Conservation (phyloP, 176 grass and related monocot species). For the Metroxylon sagu region DNA sequence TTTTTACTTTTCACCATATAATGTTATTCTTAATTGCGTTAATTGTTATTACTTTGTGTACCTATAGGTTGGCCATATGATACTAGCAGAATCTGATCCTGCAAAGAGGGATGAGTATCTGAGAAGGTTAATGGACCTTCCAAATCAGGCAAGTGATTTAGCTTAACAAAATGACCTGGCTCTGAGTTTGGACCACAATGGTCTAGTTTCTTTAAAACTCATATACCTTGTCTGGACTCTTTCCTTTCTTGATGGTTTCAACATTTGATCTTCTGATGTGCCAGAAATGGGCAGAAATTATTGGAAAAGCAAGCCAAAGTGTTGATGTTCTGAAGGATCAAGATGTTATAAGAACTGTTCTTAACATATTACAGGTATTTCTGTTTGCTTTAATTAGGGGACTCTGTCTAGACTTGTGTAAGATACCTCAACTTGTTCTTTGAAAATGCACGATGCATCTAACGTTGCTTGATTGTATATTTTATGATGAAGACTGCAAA, state of each 20-base stretch:
- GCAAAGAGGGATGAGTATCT: slow-evolving; percentile 96
- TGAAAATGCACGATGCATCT: too few species aligned
- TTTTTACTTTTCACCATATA: too few species aligned
- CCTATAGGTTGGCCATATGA: slow-evolving; percentile 85
- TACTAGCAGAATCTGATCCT: slow-evolving; percentile 92
- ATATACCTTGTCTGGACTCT: too few species aligned
- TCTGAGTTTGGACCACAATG: too few species aligned
- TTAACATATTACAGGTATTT: slow-evolving; percentile 95
- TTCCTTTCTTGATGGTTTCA: too few species aligned
- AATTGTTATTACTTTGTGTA: background rate
- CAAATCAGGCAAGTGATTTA: slow-evolving; percentile 55
- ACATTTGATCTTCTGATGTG: background rate
- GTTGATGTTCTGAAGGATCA: slow-evolving; percentile 97
- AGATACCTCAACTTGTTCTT: too few species aligned
- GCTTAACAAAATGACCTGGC: too few species aligned
- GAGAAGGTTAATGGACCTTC: slow-evolving; percentile 97
- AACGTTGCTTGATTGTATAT: too few species aligned
- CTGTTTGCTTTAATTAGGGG: too few species aligned
- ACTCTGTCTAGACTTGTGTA: too few species aligned
- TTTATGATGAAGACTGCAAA: too few species aligned
- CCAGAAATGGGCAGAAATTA: slow-evolving; percentile 99
- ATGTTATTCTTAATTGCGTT: background rate
- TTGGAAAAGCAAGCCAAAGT: slow-evolving; percentile 88
- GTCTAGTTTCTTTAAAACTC: too few species aligned
- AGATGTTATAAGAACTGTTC: slow-evolving; percentile 96